Percentiles rank a stretch among this genome's conserved stretches.
Conservation (phyloP, 495 filamentous ascomycete genomes). For the Thermothielavioides terrestris region DNA sequence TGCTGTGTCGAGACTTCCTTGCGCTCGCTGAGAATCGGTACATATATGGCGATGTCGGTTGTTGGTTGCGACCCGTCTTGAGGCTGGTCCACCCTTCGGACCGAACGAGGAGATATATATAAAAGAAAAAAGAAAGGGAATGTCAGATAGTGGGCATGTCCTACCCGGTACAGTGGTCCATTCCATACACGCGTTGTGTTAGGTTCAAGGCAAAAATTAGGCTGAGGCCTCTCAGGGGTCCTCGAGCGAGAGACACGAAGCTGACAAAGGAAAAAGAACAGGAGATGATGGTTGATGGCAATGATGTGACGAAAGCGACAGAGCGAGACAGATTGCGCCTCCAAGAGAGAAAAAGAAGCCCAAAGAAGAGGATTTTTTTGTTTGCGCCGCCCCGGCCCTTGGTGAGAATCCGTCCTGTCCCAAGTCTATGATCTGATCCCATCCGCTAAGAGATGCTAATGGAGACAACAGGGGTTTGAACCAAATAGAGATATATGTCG, state of each 20-base stretch:
- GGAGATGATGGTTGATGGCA: no score
- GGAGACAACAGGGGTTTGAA: neutral
- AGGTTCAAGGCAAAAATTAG: neutral
- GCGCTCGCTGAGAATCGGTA: neutral
- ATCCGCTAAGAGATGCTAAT: slow-evolving; percentile 9
- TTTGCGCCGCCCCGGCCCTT: slow-evolving; percentile 6
- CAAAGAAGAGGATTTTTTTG: neutral
- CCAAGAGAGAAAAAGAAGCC: neutral
- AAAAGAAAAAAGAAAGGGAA: neutral
- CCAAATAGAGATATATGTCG: neutral
- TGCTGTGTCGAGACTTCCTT: slow-evolving; percentile 1
- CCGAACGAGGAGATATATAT: neutral
- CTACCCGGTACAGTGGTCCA: neutral
- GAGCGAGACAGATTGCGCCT: neutral
- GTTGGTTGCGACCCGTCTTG: neutral
- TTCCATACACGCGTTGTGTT: neutral
- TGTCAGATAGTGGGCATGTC: neutral
- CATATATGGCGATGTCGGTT: neutral
- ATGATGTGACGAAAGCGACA: neutral
- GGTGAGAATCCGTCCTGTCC: neutral
- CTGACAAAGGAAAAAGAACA: neutral
- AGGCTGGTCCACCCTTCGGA: neutral
- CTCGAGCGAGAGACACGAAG: neutral
- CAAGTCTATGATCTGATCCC: slow-evolving; percentile 11
- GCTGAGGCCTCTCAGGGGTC: neutral